phyloP scores from a whole-genome alignment of 768 basidiomycete genomes.

The Podaxis sp. region DNA sequence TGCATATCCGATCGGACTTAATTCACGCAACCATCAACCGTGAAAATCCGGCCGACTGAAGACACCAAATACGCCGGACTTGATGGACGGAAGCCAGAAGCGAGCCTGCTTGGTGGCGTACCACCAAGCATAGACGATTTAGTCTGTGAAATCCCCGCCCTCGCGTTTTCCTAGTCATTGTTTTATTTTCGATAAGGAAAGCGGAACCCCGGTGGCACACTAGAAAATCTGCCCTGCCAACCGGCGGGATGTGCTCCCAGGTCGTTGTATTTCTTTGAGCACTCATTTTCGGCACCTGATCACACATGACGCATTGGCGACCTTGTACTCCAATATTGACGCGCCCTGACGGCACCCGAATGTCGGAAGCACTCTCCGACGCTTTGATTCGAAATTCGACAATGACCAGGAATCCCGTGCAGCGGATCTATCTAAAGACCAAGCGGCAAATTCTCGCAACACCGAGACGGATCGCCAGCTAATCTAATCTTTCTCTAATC shows the following conservation, averaged over 20 bases:
- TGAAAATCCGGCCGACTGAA: too few species aligned
- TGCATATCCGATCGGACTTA: neutral
- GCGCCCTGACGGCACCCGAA: neutral
- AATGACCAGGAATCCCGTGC: neutral
- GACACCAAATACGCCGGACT: neutral
- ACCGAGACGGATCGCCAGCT: neutral
- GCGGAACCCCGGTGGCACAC: neutral
- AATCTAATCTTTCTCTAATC: neutral
- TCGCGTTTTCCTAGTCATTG: neutral
- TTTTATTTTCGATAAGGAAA: neutral
- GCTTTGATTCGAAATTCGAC: neutral
- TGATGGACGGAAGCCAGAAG: neutral
- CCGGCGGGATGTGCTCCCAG: constrained; percentile 6
- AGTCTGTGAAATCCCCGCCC: neutral
- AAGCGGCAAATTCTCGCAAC: neutral
- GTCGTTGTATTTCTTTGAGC: constrained; percentile 9
- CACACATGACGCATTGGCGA: neutral
- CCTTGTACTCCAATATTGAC: neutral
- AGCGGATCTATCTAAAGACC: neutral
- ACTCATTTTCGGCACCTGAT: neutral
- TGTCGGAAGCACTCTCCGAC: neutral
- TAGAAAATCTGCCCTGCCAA: neutral
- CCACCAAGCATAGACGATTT: neutral
- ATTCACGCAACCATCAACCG: too few species aligned
- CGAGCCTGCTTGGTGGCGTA: neutral